phyloP scores from a whole-genome alignment of 257 asterid species.

The Salvia rosmarinus region DNA sequence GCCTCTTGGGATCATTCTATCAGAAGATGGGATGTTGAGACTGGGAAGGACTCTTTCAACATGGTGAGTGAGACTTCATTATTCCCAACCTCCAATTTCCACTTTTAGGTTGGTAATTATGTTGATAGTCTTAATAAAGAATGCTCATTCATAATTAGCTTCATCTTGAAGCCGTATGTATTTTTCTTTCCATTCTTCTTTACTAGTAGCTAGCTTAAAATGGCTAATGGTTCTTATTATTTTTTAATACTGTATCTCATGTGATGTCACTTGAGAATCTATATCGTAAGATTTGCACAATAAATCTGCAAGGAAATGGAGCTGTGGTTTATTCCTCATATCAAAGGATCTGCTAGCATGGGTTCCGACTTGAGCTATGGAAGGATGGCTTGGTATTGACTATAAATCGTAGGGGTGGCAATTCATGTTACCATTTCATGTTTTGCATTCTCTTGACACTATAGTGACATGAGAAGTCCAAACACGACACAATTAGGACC shows the following conservation, averaged over 20 bases:
- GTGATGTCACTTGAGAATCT: conserved; percentile 1
- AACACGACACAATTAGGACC: not conserved
- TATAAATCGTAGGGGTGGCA: not conserved
- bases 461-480: not conserved
- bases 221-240: not conserved
- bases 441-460: not conserved
- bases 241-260: not conserved
- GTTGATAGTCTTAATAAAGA: conserved; percentile 4
- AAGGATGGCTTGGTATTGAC: not conserved
- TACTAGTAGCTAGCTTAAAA: not conserved
- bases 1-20: conserved; percentile 97
- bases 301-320: not conserved
- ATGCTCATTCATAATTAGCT: conserved; percentile 16
- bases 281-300: not conserved
- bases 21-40: conserved; percentile 94
- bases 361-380: conserved; percentile 26
- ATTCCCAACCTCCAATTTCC: conserved; percentile 5
- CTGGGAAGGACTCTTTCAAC: conserved; percentile 67
- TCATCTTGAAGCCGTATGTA: not conserved
- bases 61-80: conserved; percentile 52
- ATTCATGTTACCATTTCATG: not conserved
- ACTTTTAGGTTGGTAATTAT: not conserved
- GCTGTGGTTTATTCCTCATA: conserved; percentile 13
- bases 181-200: conserved; percentile 1
- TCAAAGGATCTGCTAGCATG: not conserved